Conservation (phyloP, 2,329 filamentous ascomycete species). For the Fusarium gaditjirri region DNA sequence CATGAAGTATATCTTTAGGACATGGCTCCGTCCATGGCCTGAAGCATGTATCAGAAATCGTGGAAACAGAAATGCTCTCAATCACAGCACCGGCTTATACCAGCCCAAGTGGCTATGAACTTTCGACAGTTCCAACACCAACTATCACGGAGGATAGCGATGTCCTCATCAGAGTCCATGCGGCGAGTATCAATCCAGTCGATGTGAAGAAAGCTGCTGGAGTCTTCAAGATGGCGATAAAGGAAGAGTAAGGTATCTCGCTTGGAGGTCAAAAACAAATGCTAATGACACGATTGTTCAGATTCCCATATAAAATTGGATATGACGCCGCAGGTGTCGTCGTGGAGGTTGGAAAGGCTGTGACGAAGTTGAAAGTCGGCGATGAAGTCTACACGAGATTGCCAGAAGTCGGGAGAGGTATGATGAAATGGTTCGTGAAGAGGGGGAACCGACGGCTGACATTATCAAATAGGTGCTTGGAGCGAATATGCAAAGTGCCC, state of each 20-base stretch:
- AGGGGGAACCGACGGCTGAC: rapidly evolving
- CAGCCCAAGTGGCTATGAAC: rapidly evolving
- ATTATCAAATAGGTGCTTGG: not conserved
- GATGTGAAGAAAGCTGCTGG: not conserved
- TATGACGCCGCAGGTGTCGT: not conserved
- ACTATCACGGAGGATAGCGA: not conserved
- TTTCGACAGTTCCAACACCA: rapidly evolving
- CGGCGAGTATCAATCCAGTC: not conserved
- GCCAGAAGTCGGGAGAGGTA: not conserved
- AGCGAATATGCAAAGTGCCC: not conserved
- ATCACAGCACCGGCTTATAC: not conserved
- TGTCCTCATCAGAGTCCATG: not conserved
- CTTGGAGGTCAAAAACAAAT: too few species aligned
- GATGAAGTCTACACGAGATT: not conserved
- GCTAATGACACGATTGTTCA: rapidly evolving
- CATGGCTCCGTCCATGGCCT: not conserved
- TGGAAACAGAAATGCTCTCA: not conserved
- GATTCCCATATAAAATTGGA: not conserved
- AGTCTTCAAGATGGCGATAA: not conserved
- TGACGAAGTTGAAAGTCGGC: not conserved
- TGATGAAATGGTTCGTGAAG: rapidly evolving
- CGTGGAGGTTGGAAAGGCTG: rapidly evolving
- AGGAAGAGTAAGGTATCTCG: not conserved
- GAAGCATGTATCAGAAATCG: too few species aligned
- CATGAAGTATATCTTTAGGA: not conserved